Conservation (phyloP, 78 protist species). For the Mastigamoeba balamuthi region DNA sequence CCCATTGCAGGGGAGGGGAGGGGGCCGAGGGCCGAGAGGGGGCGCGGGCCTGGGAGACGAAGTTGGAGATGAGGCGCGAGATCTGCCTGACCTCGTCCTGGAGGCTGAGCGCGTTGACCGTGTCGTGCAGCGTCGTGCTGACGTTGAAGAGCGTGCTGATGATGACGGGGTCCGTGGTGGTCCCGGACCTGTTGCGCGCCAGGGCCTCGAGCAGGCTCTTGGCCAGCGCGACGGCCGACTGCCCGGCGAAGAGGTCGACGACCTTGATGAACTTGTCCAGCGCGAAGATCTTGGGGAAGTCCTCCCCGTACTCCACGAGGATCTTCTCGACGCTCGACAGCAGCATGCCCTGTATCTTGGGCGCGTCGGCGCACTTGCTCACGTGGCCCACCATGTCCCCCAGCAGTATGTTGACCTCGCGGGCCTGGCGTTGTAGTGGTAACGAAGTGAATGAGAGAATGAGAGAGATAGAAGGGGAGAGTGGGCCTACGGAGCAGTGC, state of each 20-base stretch:
- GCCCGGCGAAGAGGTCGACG: conserved; percentile 61
- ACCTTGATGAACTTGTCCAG: conserved; percentile 58
- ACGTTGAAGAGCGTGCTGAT: conserved; percentile 46
- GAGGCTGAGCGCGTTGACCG: conserved; percentile 37
- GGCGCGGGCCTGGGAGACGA: conserved; percentile 19
- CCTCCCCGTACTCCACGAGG: background rate
- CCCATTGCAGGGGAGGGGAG: background rate
- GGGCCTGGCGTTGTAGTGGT: background rate
- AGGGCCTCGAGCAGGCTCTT: conserved; percentile 30
- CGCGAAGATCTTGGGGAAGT: no score
- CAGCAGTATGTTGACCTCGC: conserved; percentile 39
- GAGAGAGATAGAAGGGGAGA: background rate
- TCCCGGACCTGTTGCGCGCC: background rate
- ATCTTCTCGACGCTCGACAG: background rate
- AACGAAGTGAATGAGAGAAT: background rate
- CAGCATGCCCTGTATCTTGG: background rate
- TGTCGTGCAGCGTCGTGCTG: conserved; percentile 61
- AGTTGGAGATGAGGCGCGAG: conserved; percentile 23
- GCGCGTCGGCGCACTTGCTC: background rate
- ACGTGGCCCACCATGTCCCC: conserved; percentile 42
- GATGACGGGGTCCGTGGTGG: conserved; percentile 49
- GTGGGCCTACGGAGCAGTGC: conserved; percentile 39
- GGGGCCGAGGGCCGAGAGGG: background rate
- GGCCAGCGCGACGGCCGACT: conserved; percentile 38
- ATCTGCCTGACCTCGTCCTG: conserved; percentile 67